A percentile compares a stretch with the other conserved stretches of the same genome.
Evolutionary conservation across 768 basidiomycete species (phyloP).

Genomic region (Lentinus tigrinus): DNA sequence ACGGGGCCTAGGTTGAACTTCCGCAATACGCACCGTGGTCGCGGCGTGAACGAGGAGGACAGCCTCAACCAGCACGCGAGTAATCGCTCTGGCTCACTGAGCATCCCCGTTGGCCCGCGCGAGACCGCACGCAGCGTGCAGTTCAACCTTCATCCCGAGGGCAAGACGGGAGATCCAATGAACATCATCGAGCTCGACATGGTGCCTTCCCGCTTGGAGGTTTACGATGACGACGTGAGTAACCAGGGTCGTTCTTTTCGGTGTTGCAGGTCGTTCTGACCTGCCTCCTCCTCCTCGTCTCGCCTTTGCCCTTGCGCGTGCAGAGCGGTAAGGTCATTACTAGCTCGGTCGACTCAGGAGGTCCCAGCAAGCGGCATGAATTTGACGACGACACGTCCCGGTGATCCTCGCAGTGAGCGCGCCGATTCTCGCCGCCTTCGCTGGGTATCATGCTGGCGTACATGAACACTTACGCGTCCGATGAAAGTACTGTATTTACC

Average conservation of each 20-base stretch:
- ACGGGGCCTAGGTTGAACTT: slow-evolving; percentile 18
- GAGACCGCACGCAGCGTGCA: slow-evolving; percentile 19
- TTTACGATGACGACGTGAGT: slow-evolving; percentile 2
- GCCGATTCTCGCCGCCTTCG: no score
- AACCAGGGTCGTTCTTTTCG: background rate
- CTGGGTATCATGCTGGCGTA: background rate
- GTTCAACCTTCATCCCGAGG: slow-evolving; percentile 16
- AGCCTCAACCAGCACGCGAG: slow-evolving; percentile 19
- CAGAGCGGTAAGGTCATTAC: background rate
- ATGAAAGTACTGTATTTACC: no score
- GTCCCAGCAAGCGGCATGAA: background rate
- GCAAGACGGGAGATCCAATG: slow-evolving; percentile 14
- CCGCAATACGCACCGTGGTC: slow-evolving; percentile 22
- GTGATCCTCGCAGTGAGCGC: background rate
- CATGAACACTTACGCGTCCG: background rate
- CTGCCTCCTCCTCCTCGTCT: background rate
- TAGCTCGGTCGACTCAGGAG: background rate
- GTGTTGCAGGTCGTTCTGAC: background rate
- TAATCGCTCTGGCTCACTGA: slow-evolving; percentile 5
- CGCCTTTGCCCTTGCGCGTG: background rate
- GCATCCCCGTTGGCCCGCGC: background rate
- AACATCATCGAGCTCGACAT: slow-evolving; percentile 21
- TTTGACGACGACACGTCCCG: background rate
- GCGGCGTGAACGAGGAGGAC: slow-evolving; percentile 24
- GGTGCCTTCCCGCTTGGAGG: slow-evolving; percentile 5